Conservation (phyloP, 192 early-diverging fungal species). For the Backusella mclennaniae region DNA sequence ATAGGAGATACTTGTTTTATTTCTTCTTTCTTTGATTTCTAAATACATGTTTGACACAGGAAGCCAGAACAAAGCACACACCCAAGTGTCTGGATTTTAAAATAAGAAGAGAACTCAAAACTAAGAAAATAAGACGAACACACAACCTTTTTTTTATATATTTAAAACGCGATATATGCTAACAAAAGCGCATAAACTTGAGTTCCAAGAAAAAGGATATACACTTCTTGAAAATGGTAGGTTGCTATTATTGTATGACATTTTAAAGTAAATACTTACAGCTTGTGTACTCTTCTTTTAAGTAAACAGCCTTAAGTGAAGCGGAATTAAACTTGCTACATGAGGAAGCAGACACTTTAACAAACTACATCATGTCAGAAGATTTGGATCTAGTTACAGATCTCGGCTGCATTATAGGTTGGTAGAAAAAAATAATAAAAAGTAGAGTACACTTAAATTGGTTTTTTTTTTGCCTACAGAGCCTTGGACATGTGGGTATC, state of each 20-base stretch:
- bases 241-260: neutral
- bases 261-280: neutral
- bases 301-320: conserved; percentile 13
- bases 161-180: conserved; percentile 2
- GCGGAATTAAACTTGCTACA: conserved; percentile 14
- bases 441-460: neutral
- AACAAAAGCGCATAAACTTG: neutral
- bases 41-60: too few relatives aligned
- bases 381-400: conserved; percentile 31
- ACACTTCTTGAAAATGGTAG: conserved; percentile 5
- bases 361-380: conserved; percentile 29
- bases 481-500: conserved; percentile 32
- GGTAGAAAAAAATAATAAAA: neutral
- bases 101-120: too few relatives aligned
- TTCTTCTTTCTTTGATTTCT: too few relatives aligned
- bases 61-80: too few relatives aligned
- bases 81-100: too few relatives aligned
- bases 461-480: conserved; percentile 12
- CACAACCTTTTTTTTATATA: neutral
- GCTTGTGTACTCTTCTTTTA: neutral
- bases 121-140: too few relatives aligned
- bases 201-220: neutral
- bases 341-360: conserved; percentile 29
- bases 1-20: too few relatives aligned
- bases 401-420: conserved; percentile 37